Evolutionary conservation across 2,329 filamentous ascomycete genomes (phyloP).

Genomic region (Neofusicoccum parvum): DNA sequence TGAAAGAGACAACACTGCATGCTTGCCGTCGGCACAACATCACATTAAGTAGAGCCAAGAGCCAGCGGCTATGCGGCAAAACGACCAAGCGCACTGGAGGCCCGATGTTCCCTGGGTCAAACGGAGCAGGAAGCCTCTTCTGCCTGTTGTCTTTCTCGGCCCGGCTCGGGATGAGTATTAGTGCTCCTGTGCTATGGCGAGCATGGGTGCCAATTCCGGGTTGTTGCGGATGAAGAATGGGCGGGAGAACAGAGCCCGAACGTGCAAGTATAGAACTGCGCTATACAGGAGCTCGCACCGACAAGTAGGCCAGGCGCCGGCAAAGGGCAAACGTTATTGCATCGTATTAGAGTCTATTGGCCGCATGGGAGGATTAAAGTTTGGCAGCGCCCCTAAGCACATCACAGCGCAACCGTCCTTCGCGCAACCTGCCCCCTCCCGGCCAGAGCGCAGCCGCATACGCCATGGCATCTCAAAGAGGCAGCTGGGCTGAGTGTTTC

Average conservation of each 20-base stretch:
- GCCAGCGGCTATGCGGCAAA: not conserved
- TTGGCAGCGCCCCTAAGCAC: not conserved
- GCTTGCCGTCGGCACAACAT: no score
- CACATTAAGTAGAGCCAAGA: not conserved
- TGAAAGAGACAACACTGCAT: not conserved
- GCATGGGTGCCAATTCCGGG: not conserved
- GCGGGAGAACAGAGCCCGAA: no score
- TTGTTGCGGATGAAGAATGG: not conserved
- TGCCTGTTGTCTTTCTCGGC: not conserved
- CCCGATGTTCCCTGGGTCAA: not conserved
- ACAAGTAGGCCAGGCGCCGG: no score
- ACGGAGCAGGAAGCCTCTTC: not conserved
- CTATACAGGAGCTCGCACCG: no score
- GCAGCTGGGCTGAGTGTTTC: not conserved
- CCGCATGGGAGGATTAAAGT: not conserved
- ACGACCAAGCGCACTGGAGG: not conserved
- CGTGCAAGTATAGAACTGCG: no score
- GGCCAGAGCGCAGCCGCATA: not conserved
- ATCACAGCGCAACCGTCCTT: not conserved
- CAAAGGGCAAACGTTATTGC: no score
- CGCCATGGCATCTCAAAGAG: constrained; percentile 1
- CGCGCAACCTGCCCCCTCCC: not conserved
- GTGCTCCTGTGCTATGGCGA: no score
- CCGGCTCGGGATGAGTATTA: not conserved
- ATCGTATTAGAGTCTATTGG: not conserved